Percentiles rank a stretch among this genome's conserved stretches.
Conservation (phyloP, 2,329 filamentous ascomycete genomes). For the Claviceps quebecensis region DNA sequence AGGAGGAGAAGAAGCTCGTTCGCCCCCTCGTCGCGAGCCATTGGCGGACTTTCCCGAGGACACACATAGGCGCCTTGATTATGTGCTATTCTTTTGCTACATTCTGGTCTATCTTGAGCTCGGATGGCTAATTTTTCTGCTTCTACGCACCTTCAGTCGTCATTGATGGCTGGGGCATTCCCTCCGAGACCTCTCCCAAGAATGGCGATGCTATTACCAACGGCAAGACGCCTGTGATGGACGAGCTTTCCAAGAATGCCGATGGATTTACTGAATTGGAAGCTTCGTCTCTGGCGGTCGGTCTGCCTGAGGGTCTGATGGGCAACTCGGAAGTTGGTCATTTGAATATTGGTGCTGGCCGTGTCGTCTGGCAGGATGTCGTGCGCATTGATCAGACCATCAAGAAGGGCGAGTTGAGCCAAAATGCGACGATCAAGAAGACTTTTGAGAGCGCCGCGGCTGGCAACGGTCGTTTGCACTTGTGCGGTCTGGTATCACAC, state of each 20-base stretch:
- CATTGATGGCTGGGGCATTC: constrained; percentile 97
- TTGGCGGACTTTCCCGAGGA: background rate
- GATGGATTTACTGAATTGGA: constrained; percentile 88
- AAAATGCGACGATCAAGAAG: constrained; percentile 62
- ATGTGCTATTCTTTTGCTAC: constrained; percentile 34
- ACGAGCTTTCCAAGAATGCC: constrained; percentile 67
- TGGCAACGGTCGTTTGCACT: constrained; percentile 81
- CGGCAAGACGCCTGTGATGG: constrained; percentile 90
- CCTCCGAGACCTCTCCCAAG: constrained; percentile 64
- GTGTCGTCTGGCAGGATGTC: constrained; percentile 97
- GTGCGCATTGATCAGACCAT: constrained; percentile 91
- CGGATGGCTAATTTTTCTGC: constrained; percentile 44
- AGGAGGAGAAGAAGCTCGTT: constrained; percentile 3
- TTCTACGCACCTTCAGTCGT: constrained; percentile 55
- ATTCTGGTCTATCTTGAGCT: constrained; percentile 42
- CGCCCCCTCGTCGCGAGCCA: constrained; percentile 10
- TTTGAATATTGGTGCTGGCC: constrained; percentile 92
- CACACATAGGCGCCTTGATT: constrained; percentile 14
- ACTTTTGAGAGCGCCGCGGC: constrained; percentile 69
- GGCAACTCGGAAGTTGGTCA: constrained; percentile 98
- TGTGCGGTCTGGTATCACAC: constrained; percentile 84
- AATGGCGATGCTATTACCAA: constrained; percentile 91
- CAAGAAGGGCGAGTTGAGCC: constrained; percentile 68
- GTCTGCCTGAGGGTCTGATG: constrained; percentile 93
- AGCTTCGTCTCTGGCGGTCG: constrained; percentile 88